Conservation (phyloP, 108 stramenopile species). For the Aurantiochytrium sp. region DNA sequence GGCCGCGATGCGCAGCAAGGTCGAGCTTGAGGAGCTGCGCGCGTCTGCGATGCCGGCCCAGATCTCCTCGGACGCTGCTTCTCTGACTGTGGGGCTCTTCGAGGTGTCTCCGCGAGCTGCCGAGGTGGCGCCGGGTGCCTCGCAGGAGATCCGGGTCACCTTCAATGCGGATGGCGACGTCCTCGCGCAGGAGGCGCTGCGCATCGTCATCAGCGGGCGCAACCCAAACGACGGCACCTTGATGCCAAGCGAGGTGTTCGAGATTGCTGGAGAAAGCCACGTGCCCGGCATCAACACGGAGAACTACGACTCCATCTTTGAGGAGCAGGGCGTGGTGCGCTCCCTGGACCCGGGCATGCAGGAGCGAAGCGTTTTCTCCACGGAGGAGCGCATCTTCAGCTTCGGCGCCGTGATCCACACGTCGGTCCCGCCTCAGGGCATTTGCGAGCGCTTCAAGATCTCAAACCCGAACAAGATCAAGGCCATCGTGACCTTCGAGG, state of each 20-base stretch:
- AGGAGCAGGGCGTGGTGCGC: conserved; percentile 57
- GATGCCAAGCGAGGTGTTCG: conserved; percentile 33
- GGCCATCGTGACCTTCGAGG: conserved; percentile 44
- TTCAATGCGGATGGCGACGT: conserved; percentile 48
- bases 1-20: not conserved
- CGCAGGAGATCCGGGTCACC: conserved; percentile 35
- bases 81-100: conserved; percentile 34
- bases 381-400: conserved; percentile 43
- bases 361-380: conserved; percentile 31
- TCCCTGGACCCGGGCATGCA: conserved; percentile 6
- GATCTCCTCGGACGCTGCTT: not conserved
- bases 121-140: conserved; percentile 48
- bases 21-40: not conserved
- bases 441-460: conserved; percentile 57
- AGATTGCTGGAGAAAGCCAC: conserved; percentile 54
- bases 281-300: conserved; percentile 46
- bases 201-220: conserved; percentile 36
- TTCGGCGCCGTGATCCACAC: conserved; percentile 47
- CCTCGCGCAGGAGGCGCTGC: not conserved
- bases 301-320: conserved; percentile 50
- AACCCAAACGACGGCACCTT: conserved; percentile 19
- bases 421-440: conserved; percentile 15
- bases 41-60: not conserved
- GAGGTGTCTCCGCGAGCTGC: conserved; percentile 40
- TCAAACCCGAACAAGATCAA: conserved; percentile 58